A percentile compares a stretch with the other conserved stretches of the same genome.
Evolutionary conservation across 352 stramenopile genomes (phyloP).

Genomic region (Phytophthora tentaculata): DNA sequence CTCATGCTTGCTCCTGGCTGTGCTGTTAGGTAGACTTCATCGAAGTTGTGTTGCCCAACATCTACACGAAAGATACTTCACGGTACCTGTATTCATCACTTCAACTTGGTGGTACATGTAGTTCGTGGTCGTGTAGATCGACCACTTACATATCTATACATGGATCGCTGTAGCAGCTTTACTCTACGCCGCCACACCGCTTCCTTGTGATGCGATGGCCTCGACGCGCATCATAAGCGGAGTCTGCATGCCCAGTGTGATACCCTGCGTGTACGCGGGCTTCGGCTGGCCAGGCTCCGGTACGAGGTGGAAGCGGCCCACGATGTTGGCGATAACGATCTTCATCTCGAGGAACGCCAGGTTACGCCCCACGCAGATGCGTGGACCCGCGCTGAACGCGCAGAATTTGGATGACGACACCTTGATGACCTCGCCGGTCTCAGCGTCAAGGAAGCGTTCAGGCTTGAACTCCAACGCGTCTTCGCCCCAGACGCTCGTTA

Average conservation of each 20-base stretch:
- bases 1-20: background rate
- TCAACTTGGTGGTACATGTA: slow-evolving; percentile 23
- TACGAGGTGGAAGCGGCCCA: slow-evolving; percentile 61
- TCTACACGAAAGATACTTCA: background rate
- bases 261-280: slow-evolving; percentile 48
- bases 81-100: slow-evolving; percentile 15
- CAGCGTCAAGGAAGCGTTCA: slow-evolving; percentile 53
- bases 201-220: slow-evolving; percentile 4
- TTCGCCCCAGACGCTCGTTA: slow-evolving; percentile 50
- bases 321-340: slow-evolving; percentile 51
- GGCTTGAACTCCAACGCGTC: slow-evolving; percentile 59
- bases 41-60: background rate
- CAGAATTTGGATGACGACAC: slow-evolving; percentile 70
- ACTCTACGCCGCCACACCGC: slow-evolving; percentile 7
- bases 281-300: slow-evolving; percentile 31
- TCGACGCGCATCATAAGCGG: slow-evolving; percentile 38
- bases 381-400: slow-evolving; percentile 60
- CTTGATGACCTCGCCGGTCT: slow-evolving; percentile 36
- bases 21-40: background rate
- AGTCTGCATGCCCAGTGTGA: slow-evolving; percentile 55
- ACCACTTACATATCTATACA: slow-evolving; percentile 10
- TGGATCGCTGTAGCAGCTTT: slow-evolving; percentile 2
- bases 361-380: slow-evolving; percentile 56
- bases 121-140: background rate
- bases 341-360: slow-evolving; percentile 69